These are phyloP conservation scores for Phytophthora ramorum DNA, from an alignment of 352 stramenopile genomes.

Conservation along the genomic window DNA sequence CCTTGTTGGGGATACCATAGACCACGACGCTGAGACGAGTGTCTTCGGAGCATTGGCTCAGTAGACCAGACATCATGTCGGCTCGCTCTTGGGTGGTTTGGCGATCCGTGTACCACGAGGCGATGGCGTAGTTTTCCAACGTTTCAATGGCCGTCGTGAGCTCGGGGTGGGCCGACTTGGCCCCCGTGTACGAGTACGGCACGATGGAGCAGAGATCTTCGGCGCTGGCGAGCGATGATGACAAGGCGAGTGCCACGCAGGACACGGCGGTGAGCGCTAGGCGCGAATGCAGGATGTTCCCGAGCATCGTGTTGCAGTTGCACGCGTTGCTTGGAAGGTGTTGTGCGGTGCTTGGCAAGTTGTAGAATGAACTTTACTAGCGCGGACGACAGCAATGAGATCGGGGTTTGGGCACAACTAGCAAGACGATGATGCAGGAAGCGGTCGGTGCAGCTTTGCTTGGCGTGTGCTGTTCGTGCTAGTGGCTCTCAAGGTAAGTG, in stretches of 20 bases:
- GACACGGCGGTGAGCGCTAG: slow-evolving; percentile 17
- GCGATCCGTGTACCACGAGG: slow-evolving; percentile 63
- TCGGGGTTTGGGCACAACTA: not conserved
- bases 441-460: not conserved
- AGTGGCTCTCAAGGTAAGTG: slow-evolving; percentile 16
- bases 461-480: slow-evolving; percentile 8
- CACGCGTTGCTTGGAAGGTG: slow-evolving; percentile 9
- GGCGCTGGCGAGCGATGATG: slow-evolving; percentile 17
- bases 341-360: slow-evolving; percentile 18
- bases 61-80: slow-evolving; percentile 32
- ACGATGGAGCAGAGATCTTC: slow-evolving; percentile 41
- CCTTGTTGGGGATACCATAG: slow-evolving; percentile 70
- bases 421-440: slow-evolving; percentile 4
- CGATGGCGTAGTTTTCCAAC: slow-evolving; percentile 47
- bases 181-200: slow-evolving; percentile 32
- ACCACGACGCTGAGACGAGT: slow-evolving; percentile 57
- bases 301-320: slow-evolving; percentile 18
- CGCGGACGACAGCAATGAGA: not conserved
- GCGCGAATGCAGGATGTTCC: slow-evolving; percentile 16
- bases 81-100: slow-evolving; percentile 23
- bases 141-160: slow-evolving; percentile 42
- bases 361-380: slow-evolving; percentile 28
- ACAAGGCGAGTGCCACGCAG: slow-evolving; percentile 23
- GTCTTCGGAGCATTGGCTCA: slow-evolving; percentile 38
- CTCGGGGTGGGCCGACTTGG: slow-evolving; percentile 45